phyloP scores from a whole-genome alignment of 441 rosid species.

The Capsella rubella region DNA sequence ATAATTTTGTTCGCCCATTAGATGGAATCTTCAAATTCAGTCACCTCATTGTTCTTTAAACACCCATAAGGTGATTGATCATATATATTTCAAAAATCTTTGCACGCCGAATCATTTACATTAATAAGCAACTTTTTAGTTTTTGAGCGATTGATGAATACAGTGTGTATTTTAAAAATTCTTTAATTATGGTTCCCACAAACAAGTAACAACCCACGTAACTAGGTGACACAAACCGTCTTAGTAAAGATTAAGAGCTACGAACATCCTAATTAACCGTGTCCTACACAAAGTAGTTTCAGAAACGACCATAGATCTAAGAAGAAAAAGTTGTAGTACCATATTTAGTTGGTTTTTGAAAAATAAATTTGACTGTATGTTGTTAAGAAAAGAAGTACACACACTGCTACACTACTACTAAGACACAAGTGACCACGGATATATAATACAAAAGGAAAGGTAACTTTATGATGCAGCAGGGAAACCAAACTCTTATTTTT shows the following conservation, averaged over 20 bases:
- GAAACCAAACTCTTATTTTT: not conserved
- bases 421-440: slow-evolving; percentile 4
- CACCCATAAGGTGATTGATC: no score
- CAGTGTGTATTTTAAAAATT: no score
- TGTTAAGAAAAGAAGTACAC: no score
- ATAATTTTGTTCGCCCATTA: slow-evolving; percentile 6
- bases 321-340: no score
- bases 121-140: no score
- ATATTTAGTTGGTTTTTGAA: no score
- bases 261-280: not conserved
- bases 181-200: not conserved
- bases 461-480: not conserved
- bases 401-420: not conserved
- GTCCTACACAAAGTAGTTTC: not conserved
- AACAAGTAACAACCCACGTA: not conserved
- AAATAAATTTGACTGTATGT: no score
- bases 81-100: not conserved
- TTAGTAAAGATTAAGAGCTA: not conserved
- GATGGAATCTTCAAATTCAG: no score
- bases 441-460: not conserved
- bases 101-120: slow-evolving; percentile 10
- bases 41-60: no score
- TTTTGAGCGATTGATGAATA: not conserved
- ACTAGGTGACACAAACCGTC: not conserved
- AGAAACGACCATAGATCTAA: no score